Evolutionary conservation across 2,329 filamentous ascomycete genomes (phyloP), one percentile per base, ranked within the genome.

Genomic region (Immersiporthe knoxdaviesiana): DNA sequence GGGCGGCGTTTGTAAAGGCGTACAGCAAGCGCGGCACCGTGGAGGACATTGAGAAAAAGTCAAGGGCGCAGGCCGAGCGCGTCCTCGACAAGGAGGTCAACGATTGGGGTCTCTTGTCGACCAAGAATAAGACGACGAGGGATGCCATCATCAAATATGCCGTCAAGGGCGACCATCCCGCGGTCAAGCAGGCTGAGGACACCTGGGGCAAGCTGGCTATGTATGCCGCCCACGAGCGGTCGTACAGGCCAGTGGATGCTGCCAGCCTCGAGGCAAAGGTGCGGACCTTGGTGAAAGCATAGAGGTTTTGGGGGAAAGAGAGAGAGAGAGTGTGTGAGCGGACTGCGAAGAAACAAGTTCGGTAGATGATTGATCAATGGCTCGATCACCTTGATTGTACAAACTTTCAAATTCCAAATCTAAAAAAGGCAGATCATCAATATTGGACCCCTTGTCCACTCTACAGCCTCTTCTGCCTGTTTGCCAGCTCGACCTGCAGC

Each of bases 401-500:
- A 71, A 67, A 65, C 69, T n/a, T n/a, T 63, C 27, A 30, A 35
- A 59, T 35, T 52, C 39, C 37, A 41, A 50, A 63, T 37, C 35
- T 32, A 39, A 30, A 68, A 18, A 68, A n/a, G n/a, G n/a, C n/a
- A n/a, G 24, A 39, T 32, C 60, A 39, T 32, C 60, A 37, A 37
- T 32, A 3, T 14, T 11, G 14, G 27, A 56, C 47, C 56, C 30
- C 37, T 37, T 24, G 47, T 37, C 64, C 18, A 12, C 10, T 62
- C 12, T 24, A 71, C 61, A 71, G 56, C 39, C 68, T 54, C 61
- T 68, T 69, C 50, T 52, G 54, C 27, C 68, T 70, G 70, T 76
- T 76, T 73, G 77, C 78, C 21, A 84, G 74, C 75, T 81, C 77
- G 73, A 81, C 81, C 35, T 85, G 72, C 2, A 80, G 77, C 74